These are phyloP conservation scores for Capsicum pubescens DNA, from an alignment of 257 asterid species.

Conservation along the genomic window DNA sequence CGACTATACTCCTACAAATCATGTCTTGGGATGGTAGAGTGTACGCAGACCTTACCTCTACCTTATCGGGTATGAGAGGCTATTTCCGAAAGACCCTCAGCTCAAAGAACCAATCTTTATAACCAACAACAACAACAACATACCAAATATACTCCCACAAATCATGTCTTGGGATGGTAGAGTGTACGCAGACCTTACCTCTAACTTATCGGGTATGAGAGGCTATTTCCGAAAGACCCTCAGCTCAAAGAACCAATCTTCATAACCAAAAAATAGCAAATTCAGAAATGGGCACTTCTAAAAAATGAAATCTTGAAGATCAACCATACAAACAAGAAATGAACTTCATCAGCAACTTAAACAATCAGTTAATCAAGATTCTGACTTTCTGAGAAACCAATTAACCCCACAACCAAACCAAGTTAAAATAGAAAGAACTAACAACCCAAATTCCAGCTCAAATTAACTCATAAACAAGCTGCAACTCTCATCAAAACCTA, in stretches of 20 bases:
- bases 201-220: no score
- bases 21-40: no score
- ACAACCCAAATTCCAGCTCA: slow-evolving; percentile 3
- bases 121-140: neutral
- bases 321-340: slow-evolving; percentile 24
- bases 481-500: neutral
- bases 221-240: no score
- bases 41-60: no score
- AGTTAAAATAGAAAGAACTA: neutral
- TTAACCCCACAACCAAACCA: slow-evolving; percentile 16
- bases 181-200: no score
- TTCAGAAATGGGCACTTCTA: neutral
- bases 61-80: no score
- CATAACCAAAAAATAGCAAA: neutral
- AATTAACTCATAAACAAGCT: slow-evolving; percentile 13
- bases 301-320: slow-evolving; percentile 23
- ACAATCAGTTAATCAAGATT: slow-evolving; percentile 13
- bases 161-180: no score
- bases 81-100: no score
- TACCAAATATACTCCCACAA: no score
- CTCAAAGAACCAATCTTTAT: slow-evolving; percentile 1
- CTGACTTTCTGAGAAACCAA: neutral
- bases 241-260: neutral
- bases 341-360: slow-evolving; percentile 27
- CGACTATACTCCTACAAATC: no score